A percentile compares a stretch with the other conserved stretches of the same genome.
phyloP scores from a whole-genome alignment of 371 early-diverging fungal genomes.

The Lichtheimia ornata region DNA sequence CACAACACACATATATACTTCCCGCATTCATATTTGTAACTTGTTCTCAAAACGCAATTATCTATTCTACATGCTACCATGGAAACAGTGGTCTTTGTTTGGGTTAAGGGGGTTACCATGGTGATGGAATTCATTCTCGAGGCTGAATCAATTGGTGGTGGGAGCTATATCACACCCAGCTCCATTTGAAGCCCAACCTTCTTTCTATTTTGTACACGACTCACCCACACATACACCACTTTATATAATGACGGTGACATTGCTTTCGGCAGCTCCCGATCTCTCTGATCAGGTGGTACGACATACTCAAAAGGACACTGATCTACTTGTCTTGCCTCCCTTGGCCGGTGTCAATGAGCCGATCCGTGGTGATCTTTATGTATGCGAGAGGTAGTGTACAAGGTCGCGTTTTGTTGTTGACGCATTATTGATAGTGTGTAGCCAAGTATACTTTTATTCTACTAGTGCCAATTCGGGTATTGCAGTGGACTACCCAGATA shows the following conservation, averaged over 20 bases:
- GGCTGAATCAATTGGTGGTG: too few relatives aligned
- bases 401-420: background rate
- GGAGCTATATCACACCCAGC: too few relatives aligned
- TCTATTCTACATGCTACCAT: too few relatives aligned
- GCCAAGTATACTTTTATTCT: conserved; percentile 60
- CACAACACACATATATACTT: too few relatives aligned
- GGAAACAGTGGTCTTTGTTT: too few relatives aligned
- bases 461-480: conserved; percentile 45
- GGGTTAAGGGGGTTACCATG: too few relatives aligned
- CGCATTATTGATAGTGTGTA: conserved; percentile 7
- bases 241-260: conserved; percentile 41
- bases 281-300: conserved; percentile 32
- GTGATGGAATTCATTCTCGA: too few relatives aligned
- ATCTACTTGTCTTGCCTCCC: conserved; percentile 39
- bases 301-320: conserved; percentile 32
- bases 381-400: conserved; percentile 43
- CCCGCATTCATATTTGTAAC: too few relatives aligned
- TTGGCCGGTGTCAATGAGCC: conserved; percentile 32
- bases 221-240: background rate
- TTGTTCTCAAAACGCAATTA: too few relatives aligned
- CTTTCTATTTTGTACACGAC: background rate
- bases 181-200: background rate
- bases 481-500: conserved; percentile 71
- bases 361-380: conserved; percentile 33
- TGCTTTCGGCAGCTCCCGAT: conserved; percentile 38